These are phyloP conservation scores for Kodamaea suecica DNA, from an alignment of 1,139 yeast genomes.

Conservation along the genomic window DNA sequence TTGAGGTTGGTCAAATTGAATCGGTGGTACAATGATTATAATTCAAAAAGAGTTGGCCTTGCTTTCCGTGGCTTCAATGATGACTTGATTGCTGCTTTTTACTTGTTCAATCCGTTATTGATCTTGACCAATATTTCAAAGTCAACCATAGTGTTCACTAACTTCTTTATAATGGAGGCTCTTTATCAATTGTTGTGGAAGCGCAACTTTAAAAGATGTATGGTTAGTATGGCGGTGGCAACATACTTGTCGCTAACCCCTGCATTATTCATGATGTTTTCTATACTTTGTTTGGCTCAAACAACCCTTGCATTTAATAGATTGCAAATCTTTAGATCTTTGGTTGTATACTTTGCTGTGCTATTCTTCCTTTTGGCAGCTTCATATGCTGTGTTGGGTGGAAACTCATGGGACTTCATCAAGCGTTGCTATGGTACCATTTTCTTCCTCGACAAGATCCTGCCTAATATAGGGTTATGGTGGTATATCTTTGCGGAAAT, in stretches of 20 bases:
- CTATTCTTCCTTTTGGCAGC: slow-evolving; percentile 33
- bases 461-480: slow-evolving; percentile 92
- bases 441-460: slow-evolving; percentile 60
- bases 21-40: slow-evolving; percentile 37
- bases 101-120: slow-evolving; percentile 76
- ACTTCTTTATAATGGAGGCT: slow-evolving; percentile 53
- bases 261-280: slow-evolving; percentile 52
- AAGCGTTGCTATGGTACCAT: slow-evolving; percentile 60
- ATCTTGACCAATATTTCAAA: slow-evolving; percentile 66
- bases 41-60: slow-evolving; percentile 17
- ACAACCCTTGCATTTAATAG: slow-evolving; percentile 10
- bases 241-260: slow-evolving; percentile 62
- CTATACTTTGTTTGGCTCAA: slow-evolving; percentile 42
- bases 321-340: slow-evolving; percentile 20
- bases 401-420: slow-evolving; percentile 45
- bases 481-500: slow-evolving; percentile 97
- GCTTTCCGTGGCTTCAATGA: slow-evolving; percentile 27
- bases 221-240: slow-evolving; percentile 59
- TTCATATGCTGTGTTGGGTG: slow-evolving; percentile 27
- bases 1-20: slow-evolving; percentile 39
- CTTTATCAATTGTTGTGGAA: slow-evolving; percentile 45
- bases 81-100: slow-evolving; percentile 55
- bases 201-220: slow-evolving; percentile 42
- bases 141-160: slow-evolving; percentile 62
- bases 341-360: slow-evolving; percentile 24